A percentile compares a stretch with the other conserved stretches of the same genome.
These are phyloP conservation scores for Cadophora luteo-olivacea DNA, from an alignment of 2,329 filamentous ascomycete genomes.

Conservation along the genomic window DNA sequence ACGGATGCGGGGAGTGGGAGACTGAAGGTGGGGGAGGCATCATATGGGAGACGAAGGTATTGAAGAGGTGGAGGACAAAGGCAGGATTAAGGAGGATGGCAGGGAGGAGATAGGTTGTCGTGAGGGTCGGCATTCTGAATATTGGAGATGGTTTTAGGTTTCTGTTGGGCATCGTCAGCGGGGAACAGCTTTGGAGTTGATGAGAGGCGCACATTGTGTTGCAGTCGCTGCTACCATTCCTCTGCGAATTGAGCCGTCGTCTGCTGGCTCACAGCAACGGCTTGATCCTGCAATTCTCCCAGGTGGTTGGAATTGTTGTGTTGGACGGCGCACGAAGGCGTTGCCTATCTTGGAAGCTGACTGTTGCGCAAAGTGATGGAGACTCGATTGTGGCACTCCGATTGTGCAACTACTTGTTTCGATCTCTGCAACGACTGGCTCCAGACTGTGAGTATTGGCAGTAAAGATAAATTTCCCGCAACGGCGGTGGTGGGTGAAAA, in stretches of 20 bases:
- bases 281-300: background rate
- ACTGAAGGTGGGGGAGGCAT: conserved; percentile 41
- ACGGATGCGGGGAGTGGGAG: conserved; percentile 41
- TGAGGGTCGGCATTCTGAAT: conserved; percentile 39
- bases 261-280: conserved; percentile 17
- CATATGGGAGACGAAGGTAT: conserved; percentile 47
- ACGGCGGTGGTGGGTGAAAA: background rate
- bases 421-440: background rate
- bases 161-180: conserved; percentile 25
- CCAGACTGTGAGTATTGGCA: background rate
- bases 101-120: conserved; percentile 44
- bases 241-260: conserved; percentile 13
- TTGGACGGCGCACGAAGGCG: conserved; percentile 14
- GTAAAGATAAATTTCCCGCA: background rate
- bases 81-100: conserved; percentile 49
- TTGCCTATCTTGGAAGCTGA: conserved; percentile 14
- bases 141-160: conserved; percentile 14
- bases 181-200: background rate
- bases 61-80: conserved; percentile 48
- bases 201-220: conserved; percentile 16
- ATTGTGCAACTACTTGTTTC: background rate
- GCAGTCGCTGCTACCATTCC: conserved; percentile 20
- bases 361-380: conserved; percentile 10
- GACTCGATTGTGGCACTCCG: conserved; percentile 12
- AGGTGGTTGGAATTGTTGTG: conserved; percentile 9